phyloP scores from a whole-genome alignment of 257 asterid genomes.

The Rubia yunnanensis region DNA sequence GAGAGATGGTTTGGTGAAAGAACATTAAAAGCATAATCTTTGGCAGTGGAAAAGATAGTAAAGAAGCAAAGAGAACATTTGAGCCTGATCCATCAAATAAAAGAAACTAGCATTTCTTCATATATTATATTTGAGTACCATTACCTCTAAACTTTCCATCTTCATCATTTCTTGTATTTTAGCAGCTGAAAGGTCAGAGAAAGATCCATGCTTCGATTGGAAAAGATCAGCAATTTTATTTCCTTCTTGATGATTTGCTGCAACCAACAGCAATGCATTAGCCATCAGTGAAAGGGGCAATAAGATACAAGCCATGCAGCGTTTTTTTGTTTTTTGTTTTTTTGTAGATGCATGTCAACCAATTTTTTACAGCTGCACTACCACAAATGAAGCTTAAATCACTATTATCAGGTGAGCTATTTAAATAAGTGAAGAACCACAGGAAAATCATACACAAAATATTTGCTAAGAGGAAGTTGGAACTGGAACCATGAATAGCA shows the following conservation, averaged over 20 bases:
- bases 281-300: conserved; percentile 1
- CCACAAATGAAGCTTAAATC: neutral
- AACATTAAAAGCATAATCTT: conserved; percentile 19
- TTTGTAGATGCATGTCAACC: neutral
- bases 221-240: conserved; percentile 30
- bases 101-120: neutral
- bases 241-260: conserved; percentile 35
- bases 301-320: neutral
- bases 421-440: neutral
- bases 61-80: neutral
- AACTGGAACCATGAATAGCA: neutral
- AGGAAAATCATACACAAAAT: neutral
- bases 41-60: conserved; percentile 5
- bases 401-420: neutral
- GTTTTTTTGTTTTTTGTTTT: too few relatives aligned
- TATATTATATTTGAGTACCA: neutral
- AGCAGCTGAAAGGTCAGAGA: conserved; percentile 41
- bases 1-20: conserved; percentile 23
- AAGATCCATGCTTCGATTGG: conserved; percentile 41
- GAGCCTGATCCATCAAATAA: neutral
- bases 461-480: neutral
- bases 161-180: conserved; percentile 74
- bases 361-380: neutral
- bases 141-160: conserved; percentile 68
- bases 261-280: conserved; percentile 12